Evolutionary conservation across 371 early-diverging fungal species (phyloP).

Genomic region (Ecytonucleospora hepatopenaei): DNA sequence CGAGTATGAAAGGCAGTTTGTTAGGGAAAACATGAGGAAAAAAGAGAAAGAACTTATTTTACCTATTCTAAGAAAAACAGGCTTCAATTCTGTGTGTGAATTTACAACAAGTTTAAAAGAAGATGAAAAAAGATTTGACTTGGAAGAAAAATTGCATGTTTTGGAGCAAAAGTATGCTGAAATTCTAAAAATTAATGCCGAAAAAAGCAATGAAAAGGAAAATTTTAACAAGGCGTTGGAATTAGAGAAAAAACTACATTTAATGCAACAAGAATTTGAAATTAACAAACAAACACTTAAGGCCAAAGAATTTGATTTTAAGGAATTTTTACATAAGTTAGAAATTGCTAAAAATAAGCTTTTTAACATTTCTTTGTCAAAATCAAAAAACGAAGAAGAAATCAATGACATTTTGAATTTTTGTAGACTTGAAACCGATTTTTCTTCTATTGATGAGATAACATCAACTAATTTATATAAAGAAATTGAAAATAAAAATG

Average conservation of each 20-base stretch:
- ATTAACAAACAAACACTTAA: neutral
- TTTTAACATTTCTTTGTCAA: neutral
- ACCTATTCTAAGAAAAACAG: slow-evolving; percentile 7
- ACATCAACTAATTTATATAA: neutral
- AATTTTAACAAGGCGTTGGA: slow-evolving; percentile 66
- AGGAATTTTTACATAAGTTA: neutral
- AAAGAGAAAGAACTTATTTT: neutral
- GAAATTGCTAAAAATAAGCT: slow-evolving; percentile 16
- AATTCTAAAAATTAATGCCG: slow-evolving; percentile 5
- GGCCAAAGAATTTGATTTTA: slow-evolving; percentile 3
- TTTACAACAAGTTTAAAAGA: neutral
- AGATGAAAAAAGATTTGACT: slow-evolving; percentile 1
- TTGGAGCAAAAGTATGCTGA: slow-evolving; percentile 12
- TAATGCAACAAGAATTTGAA: slow-evolving; percentile 8
- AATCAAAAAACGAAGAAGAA: slow-evolving; percentile 31
- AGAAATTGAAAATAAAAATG: slow-evolving; percentile 1
- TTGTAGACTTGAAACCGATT: slow-evolving; percentile 16
- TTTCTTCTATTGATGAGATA: neutral
- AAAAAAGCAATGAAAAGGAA: neutral
- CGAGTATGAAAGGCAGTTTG: slow-evolving; percentile 8
- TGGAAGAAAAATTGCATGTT: slow-evolving; percentile 1
- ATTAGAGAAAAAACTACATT: slow-evolving; percentile 5
- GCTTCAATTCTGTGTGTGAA: neutral
- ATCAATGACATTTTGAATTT: slow-evolving; percentile 25
- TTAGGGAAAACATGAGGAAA: slow-evolving; percentile 5